Evolutionary conservation across 1,139 yeast species (phyloP), one percentile per base, ranked within the genome.

Genomic region (Starmera stellimalicola): DNA sequence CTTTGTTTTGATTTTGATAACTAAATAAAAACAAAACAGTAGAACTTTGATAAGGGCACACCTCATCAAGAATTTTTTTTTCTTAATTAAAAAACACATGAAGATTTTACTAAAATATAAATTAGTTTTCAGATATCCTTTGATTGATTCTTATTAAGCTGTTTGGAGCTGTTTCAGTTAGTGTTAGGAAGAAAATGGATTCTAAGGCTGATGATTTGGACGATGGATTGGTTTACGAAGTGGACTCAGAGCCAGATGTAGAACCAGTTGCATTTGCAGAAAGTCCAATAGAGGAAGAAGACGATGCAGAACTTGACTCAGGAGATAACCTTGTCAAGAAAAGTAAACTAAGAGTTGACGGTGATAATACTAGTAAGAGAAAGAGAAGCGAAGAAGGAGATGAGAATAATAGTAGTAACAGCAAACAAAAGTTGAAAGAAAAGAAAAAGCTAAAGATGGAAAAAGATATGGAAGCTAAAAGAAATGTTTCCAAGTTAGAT

Each of bases 201-300:
- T 18, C 18, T 7, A 34, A 34, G 6, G 28, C 46, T 5, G 53
- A 49, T 23, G 53, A 49, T 20, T 33, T 48, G 16, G 51, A 49
- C 8, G 53, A 49, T 29, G 53, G 52, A 2, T 33, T 49, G 15
- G 50, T 45, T 15, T 48, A 49, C 33, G 41, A 32, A 9, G 44
- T 49, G 9, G 51, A 47, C 33, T 44, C 51, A 2, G 48, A 38
- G 4, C 47, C 40, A 15, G 53, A 48, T 32, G 51, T 40, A 2
- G 41, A 39, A 36, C 37, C 38, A n/a, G 47, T 47, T n/a, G 47
- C 39, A 29, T 44, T 49, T 33, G 33, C 29, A 15, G 44, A 22
- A 5, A 22, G 24, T 7, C 24, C 24, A 22, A 11, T 22, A 12
- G 12, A 7, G 5, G 24, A 7, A 22, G 24, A 40, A 18, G 50